Evolutionary conservation across 306 rosid species (phyloP), one percentile per base, ranked within the genome.

Genomic region (Quercus suber): DNA sequence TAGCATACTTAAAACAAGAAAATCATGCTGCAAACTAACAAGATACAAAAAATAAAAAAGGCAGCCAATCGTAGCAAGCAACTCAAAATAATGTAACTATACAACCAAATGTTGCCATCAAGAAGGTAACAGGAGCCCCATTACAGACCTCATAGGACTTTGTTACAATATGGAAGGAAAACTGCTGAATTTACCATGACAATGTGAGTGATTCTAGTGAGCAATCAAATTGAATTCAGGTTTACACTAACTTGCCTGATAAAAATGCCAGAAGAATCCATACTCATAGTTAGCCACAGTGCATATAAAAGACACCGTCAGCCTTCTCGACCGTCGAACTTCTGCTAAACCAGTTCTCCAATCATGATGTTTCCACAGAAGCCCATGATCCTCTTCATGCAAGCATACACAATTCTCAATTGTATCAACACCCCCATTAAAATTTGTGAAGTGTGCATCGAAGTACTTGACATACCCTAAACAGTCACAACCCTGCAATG

Each of bases 321-420:
- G 84, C 92, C 97, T 88, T 80, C 97, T 85, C 8, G 97, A 90
- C 25, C 94, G 85, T 33, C 97, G 89, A 76, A 92, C 97, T 84
- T 92, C 97, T 52, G 94, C 94, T 72, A 90, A 78, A 71, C 97
- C 90, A 60, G 94, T 82, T 86, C 94, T 90, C 97, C 97, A 92
- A 84, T 92, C 97, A 84, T 92, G 97, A 84, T 92, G 97, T 80
- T 92, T 92, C 97, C 97, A 92, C 69, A 92, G 68, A 27, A 90
- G 90, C 63, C 97, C 97, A 74, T 90, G 94, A 76, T 92, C 94
- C 83, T 92, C 97, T 84, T 92, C 97, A 37, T 92, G 97, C 83
- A 92, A 67, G 79, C 97, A 92, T 73, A 90, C 93, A 88, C 94
- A 92, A 58, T 92, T 92, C 88, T 92, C 97, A 6, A 71, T 88